A percentile compares a stretch with the other conserved stretches of the same genome.
These are phyloP conservation scores for Cryptococcus sp. DNA, from an alignment of 1,284 basidiomycete genomes.

Conservation along the genomic window DNA sequence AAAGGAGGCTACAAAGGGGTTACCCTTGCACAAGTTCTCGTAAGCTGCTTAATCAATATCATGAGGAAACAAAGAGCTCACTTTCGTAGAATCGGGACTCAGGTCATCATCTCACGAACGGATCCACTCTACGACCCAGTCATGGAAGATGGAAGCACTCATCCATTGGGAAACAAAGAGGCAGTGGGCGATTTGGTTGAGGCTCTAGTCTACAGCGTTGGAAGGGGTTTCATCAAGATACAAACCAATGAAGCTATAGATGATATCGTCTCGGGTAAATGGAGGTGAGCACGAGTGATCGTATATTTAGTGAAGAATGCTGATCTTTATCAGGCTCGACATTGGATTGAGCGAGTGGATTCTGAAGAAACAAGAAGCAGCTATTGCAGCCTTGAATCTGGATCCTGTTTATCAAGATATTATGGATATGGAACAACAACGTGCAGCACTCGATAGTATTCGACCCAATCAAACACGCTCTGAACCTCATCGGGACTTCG, in stretches of 20 bases:
- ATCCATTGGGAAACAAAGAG: neutral
- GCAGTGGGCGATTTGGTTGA: conserved; percentile 8
- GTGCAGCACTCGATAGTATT: neutral
- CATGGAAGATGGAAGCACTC: neutral
- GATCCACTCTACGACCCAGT: conserved; percentile 51
- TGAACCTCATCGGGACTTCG: neutral
- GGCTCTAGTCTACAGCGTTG: conserved; percentile 57
- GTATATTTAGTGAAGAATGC: neutral
- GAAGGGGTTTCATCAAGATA: conserved; percentile 53
- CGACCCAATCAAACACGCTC: conserved; percentile 8
- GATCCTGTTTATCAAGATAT: conserved; percentile 54
- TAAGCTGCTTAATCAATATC: neutral
- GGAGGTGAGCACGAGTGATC: conserved; percentile 52
- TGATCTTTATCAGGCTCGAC: conserved; percentile 55
- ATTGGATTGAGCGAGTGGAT: conserved; percentile 64
- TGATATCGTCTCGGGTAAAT: conserved; percentile 51
- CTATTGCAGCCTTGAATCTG: conserved; percentile 59
- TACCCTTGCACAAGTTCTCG: conserved; percentile 4
- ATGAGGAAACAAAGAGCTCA: neutral
- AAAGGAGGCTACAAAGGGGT: conserved; percentile 8
- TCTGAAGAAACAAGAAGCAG: conserved; percentile 64
- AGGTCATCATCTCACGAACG: conserved; percentile 60
- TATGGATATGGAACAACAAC: neutral
- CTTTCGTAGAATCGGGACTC: conserved; percentile 55
- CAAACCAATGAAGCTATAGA: conserved; percentile 53